Conservation (phyloP, 1,284 basidiomycete species). For the Caloboletus firmus region DNA sequence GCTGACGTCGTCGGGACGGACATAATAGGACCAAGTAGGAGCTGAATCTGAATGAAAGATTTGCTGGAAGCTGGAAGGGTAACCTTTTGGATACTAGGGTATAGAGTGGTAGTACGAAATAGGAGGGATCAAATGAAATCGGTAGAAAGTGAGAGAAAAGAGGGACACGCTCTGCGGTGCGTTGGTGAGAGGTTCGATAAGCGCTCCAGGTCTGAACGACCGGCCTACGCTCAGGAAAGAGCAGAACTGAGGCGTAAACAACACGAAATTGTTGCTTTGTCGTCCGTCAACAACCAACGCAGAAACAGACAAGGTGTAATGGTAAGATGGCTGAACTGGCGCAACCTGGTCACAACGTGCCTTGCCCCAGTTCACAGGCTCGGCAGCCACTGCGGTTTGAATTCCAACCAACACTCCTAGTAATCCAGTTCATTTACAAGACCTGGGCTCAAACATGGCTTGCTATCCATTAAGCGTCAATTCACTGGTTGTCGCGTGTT, state of each 20-base stretch:
- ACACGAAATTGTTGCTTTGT: slow-evolving; percentile 29
- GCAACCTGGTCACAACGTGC: slow-evolving; percentile 22
- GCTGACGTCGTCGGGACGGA: slow-evolving; percentile 49
- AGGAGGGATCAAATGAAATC: slow-evolving; percentile 28
- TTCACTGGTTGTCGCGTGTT: no score
- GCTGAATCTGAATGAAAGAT: slow-evolving; percentile 18
- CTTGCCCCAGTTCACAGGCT: slow-evolving; percentile 30
- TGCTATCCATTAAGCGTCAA: not conserved
- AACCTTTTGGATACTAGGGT: slow-evolving; percentile 27
- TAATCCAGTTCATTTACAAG: not conserved
- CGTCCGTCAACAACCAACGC: slow-evolving; percentile 39
- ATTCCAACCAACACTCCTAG: slow-evolving; percentile 16
- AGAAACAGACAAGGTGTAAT: slow-evolving; percentile 23
- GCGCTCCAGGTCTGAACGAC: slow-evolving; percentile 36
- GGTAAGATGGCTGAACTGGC: slow-evolving; percentile 13
- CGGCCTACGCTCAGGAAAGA: slow-evolving; percentile 32
- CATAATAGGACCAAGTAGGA: slow-evolving; percentile 35
- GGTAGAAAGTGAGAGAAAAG: slow-evolving; percentile 33
- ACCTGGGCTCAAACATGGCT: no score
- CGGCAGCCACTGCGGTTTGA: slow-evolving; percentile 13
- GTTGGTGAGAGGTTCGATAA: slow-evolving; percentile 38
- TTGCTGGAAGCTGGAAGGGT: slow-evolving; percentile 24
- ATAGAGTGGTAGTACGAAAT: slow-evolving; percentile 29
- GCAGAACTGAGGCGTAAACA: slow-evolving; percentile 31
- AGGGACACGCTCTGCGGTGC: slow-evolving; percentile 45